Conservation (phyloP, 257 asterid species). For the Solanum verrucosum region DNA sequence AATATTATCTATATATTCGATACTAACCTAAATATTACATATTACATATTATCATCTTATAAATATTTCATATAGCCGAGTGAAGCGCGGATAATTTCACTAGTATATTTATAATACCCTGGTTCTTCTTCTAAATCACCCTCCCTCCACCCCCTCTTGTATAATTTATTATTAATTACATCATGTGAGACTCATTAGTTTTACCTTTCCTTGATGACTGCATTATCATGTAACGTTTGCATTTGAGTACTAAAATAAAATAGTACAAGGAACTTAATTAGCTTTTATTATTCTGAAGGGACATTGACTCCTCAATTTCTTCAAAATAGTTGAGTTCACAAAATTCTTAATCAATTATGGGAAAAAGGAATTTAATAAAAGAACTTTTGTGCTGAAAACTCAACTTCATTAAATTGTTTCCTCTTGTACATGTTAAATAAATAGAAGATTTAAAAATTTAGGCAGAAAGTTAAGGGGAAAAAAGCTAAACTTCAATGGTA, state of each 20-base stretch:
- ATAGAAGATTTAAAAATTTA: background rate
- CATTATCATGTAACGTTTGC: background rate
- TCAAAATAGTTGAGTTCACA: background rate
- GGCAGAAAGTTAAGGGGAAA: background rate
- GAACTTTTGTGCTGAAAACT: background rate
- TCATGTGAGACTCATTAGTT: background rate
- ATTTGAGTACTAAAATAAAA: background rate
- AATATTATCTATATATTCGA: too few relatives aligned
- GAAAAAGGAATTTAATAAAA: background rate
- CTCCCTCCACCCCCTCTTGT: too few relatives aligned
- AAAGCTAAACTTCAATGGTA: background rate
- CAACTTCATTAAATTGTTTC: background rate
- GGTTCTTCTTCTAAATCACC: too few relatives aligned
- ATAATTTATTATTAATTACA: background rate
- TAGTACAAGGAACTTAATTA: background rate
- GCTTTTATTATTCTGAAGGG: background rate
- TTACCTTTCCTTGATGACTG: background rate
- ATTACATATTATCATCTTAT: too few relatives aligned
- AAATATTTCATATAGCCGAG: too few relatives aligned
- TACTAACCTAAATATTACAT: too few relatives aligned
- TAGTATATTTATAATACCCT: too few relatives aligned
- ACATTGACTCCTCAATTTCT: background rate
- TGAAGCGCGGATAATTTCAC: too few relatives aligned
- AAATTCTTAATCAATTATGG: background rate
- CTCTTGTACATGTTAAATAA: background rate